phyloP scores from a whole-genome alignment of 129 eudicot genomes.

The Tagetes patula region DNA sequence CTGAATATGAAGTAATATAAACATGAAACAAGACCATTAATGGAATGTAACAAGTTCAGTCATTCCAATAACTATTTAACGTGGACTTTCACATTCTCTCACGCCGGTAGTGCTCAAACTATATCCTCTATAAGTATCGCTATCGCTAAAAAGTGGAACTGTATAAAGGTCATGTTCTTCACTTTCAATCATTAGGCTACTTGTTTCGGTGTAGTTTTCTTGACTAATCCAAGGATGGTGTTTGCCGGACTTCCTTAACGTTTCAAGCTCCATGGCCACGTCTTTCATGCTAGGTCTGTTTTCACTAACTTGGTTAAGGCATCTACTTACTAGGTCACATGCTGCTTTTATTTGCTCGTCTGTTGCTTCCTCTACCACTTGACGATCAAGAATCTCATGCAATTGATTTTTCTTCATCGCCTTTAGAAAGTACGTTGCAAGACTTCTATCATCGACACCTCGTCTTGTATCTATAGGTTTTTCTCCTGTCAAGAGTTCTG shows the following conservation, averaged over 20 bases:
- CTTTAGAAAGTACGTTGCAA: constrained; percentile 14
- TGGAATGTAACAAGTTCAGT: background rate
- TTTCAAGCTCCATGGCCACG: background rate
- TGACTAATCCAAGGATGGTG: background rate
- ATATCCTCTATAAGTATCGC: too few relatives aligned
- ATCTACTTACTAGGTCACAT: constrained; percentile 4
- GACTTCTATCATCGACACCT: background rate
- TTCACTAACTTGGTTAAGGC: constrained; percentile 6
- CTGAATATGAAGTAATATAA: background rate
- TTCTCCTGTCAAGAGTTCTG: constrained; percentile 1
- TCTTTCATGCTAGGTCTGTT: constrained; percentile 18
- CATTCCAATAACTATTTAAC: background rate
- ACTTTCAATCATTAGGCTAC: constrained; percentile 6
- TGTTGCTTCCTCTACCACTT: background rate
- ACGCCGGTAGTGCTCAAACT: too few relatives aligned
- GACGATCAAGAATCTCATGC: background rate
- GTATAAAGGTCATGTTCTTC: background rate
- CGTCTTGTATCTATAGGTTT: background rate
- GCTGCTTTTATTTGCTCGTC: background rate
- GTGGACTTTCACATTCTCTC: too few relatives aligned
- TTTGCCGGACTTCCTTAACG: background rate
- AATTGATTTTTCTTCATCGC: background rate
- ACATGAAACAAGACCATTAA: background rate
- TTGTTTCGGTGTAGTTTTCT: background rate
- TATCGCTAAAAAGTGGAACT: background rate